phyloP scores from a whole-genome alignment of 2,329 filamentous ascomycete genomes.

The Apiospora malaysiana region DNA sequence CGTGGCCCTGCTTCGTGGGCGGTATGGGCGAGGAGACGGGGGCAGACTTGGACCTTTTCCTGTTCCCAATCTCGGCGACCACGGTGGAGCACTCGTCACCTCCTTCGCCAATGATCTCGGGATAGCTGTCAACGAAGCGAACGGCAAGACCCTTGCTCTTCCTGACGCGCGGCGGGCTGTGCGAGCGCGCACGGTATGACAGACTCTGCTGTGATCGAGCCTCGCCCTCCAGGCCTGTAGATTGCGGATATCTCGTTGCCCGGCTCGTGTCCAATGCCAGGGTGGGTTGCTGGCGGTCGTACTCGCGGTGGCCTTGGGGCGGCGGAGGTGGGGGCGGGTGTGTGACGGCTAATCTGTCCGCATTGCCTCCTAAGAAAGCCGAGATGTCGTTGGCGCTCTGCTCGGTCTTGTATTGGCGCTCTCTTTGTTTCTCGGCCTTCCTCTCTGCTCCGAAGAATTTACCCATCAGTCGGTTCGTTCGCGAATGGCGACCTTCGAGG shows the following conservation, averaged over 20 bases:
- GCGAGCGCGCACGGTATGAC: constrained; percentile 48
- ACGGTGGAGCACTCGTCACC: constrained; percentile 84
- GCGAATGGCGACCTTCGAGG: constrained; percentile 35
- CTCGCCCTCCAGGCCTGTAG: constrained; percentile 56
- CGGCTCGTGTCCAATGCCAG: constrained; percentile 60
- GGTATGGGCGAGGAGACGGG: constrained; percentile 41
- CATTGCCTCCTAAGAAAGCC: constrained; percentile 63
- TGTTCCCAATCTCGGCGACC: constrained; percentile 71
- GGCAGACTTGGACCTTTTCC: constrained; percentile 51
- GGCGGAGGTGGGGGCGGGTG: constrained; percentile 52
- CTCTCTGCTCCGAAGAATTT: constrained; percentile 60
- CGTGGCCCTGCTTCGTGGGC: constrained; percentile 37
- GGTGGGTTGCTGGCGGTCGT: constrained; percentile 43
- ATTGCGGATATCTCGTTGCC: constrained; percentile 62
- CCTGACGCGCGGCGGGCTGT: constrained; percentile 55
- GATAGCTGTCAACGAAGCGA: constrained; percentile 72
- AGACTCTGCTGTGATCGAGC: constrained; percentile 51
- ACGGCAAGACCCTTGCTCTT: constrained; percentile 71
- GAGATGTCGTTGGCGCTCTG: constrained; percentile 58
- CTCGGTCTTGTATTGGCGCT: constrained; percentile 41
- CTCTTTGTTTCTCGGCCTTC: constrained; percentile 40
- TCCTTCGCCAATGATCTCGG: constrained; percentile 87
- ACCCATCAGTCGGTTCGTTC: constrained; percentile 61
- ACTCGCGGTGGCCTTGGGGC: constrained; percentile 37
- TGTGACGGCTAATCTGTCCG: constrained; percentile 60